Evolutionary conservation across 352 stramenopile genomes (phyloP), one percentile per base, ranked within the genome.

Genomic region (Elongisporangium anandrum): DNA sequence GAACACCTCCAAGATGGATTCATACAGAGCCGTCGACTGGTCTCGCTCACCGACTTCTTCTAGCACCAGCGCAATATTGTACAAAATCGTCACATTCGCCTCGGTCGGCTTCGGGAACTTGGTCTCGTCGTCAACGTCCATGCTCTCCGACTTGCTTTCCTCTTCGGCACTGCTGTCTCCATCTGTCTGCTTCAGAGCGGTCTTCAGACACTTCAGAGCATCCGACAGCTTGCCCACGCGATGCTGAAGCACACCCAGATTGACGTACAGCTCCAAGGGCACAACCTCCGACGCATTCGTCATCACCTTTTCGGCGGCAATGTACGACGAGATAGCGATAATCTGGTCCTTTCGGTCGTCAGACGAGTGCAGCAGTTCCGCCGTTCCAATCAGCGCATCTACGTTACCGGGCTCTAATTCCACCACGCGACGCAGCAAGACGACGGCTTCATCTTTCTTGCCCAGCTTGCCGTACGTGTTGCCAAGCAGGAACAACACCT

Each of bases 31-130:
- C 19, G 96, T 87, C 6, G 95, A 94, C 24, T 85, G 83, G 17
- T 97, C 75, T 53, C 92, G 92, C 51, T 97, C 78, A 38, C 95
- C 95, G 24, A 89, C 79, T 61, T 97, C 83, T 75, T 99, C 95
- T 57, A 98, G 97, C 22, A 98, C 82, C 7, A 97, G 79, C 13
- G 90, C 96, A 61, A 99, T 81, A 70, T 99, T 99, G 79, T 98
- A 99, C 54, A 97, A 66, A 68, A 98, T 92, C 24, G 90, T 98
- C 17, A 97, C 86, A 52, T 97, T 97, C 16, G 79, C 69, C 72
- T 82, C 68, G 60, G 72, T 75, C 45, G 83, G 70, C 52, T 75
- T 88, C 3, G 82, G 82, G 2, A 67, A 61, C n/a, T 41, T 52
- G 9, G 72, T 64, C 15, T 68, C 63, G 16, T 70, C 60, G 22